Conservation (phyloP, 495 filamentous ascomycete genomes). For the Halenospora varia region DNA sequence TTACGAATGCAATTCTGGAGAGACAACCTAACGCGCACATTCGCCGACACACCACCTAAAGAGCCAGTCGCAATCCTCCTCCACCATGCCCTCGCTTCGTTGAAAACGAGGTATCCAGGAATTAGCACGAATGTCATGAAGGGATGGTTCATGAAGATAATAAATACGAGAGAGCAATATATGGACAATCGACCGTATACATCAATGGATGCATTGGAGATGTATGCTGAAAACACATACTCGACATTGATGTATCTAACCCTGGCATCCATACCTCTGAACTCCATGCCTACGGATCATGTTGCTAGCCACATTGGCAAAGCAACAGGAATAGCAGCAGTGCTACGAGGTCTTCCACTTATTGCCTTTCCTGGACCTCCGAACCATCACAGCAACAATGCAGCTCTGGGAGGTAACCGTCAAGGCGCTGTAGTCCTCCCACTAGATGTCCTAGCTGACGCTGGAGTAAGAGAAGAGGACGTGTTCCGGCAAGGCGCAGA, state of each 20-base stretch:
- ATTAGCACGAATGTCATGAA: slow-evolving; percentile 61
- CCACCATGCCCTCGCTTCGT: slow-evolving; percentile 59
- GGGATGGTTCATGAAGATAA: slow-evolving; percentile 75
- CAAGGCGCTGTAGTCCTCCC: slow-evolving; percentile 75
- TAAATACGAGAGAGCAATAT: slow-evolving; percentile 75
- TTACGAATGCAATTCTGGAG: slow-evolving; percentile 96
- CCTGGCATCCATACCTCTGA: slow-evolving; percentile 68
- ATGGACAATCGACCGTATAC: slow-evolving; percentile 80
- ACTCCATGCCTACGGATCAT: slow-evolving; percentile 84
- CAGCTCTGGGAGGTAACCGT: slow-evolving; percentile 32
- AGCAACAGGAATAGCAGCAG: slow-evolving; percentile 79
- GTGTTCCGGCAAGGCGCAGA: slow-evolving; percentile 74
- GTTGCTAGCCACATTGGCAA: slow-evolving; percentile 93
- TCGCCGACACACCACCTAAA: slow-evolving; percentile 70
- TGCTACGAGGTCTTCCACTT: slow-evolving; percentile 78
- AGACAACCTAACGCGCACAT: slow-evolving; percentile 69
- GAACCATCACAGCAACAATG: slow-evolving; percentile 45
- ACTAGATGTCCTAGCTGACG: slow-evolving; percentile 82
- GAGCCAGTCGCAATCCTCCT: slow-evolving; percentile 89
- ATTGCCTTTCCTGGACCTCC: slow-evolving; percentile 73
- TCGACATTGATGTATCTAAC: slow-evolving; percentile 89
- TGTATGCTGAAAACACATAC: slow-evolving; percentile 92
- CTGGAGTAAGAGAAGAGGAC: slow-evolving; percentile 78
- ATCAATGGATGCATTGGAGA: slow-evolving; percentile 68
- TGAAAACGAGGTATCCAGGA: slow-evolving; percentile 47